Percentiles rank a stretch among this genome's conserved stretches.
phyloP scores from a whole-genome alignment of 495 filamentous ascomycete species.

The Collariella sp. region DNA sequence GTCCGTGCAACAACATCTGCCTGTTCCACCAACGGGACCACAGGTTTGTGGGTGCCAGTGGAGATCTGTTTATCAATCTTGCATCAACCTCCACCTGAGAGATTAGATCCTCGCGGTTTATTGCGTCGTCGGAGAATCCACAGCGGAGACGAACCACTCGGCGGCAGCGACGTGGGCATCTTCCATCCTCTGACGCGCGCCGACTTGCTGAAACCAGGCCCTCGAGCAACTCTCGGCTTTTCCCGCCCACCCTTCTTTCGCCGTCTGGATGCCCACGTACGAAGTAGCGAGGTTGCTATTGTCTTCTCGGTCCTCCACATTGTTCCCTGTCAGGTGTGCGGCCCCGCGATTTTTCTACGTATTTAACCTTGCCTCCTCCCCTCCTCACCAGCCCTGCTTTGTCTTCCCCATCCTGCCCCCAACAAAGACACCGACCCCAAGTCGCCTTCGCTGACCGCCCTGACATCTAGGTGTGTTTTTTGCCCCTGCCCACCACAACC shows the following conservation, averaged over 20 bases:
- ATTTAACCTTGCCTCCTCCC: constrained; percentile 9
- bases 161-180: not conserved
- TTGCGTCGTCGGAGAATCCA: not conserved
- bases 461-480: not conserved
- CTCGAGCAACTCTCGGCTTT: not conserved
- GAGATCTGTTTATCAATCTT: constrained; percentile 12
- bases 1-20: too few species aligned
- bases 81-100: constrained; percentile 4
- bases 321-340: constrained; percentile 10
- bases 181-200: not conserved
- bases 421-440: not conserved
- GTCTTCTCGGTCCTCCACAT: constrained; percentile 5
- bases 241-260: constrained; percentile 3
- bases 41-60: not conserved
- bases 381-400: not conserved
- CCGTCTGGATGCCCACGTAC: not conserved
- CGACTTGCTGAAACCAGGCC: not conserved
- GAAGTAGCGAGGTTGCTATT: constrained; percentile 12
- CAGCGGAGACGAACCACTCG: not conserved
- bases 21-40: not conserved
- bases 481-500: not conserved
- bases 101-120: constrained; percentile 12
- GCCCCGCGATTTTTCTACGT: constrained; percentile 14
- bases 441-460: not conserved
- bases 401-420: not conserved